phyloP scores from a whole-genome alignment of 306 rosid genomes.

The Psophocarpus tetragonolobus region DNA sequence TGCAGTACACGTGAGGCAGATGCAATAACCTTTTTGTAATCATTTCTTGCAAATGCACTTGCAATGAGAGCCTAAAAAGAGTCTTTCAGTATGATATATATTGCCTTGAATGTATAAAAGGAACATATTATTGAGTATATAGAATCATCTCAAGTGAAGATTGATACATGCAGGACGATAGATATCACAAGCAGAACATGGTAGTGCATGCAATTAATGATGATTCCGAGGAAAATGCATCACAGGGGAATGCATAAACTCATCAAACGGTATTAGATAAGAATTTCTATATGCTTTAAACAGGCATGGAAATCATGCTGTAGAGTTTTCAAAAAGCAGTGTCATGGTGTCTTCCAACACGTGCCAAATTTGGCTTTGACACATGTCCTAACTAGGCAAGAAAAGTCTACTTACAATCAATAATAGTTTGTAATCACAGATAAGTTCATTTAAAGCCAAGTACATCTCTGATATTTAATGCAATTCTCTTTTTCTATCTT shows the following conservation, averaged over 20 bases:
- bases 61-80: conserved; percentile 78
- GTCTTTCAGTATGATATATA: background rate
- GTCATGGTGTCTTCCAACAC: background rate
- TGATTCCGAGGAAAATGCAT: background rate
- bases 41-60: conserved; percentile 66
- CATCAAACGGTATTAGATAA: background rate
- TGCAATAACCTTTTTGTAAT: conserved; percentile 56
- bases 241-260: background rate
- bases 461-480: background rate
- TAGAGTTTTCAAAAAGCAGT: background rate
- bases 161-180: background rate
- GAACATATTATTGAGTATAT: background rate
- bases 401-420: background rate
- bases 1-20: conserved; percentile 82
- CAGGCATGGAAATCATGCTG: background rate
- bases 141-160: background rate
- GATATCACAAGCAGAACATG: background rate
- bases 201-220: background rate
- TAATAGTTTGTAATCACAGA: background rate
- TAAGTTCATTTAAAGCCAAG: background rate
- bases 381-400: background rate
- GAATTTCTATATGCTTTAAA: background rate
- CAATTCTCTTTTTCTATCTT: background rate
- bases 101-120: background rate
- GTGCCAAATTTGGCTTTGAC: background rate